A percentile compares a stretch with the other conserved stretches of the same genome.
phyloP scores from a whole-genome alignment of 2,329 filamentous ascomycete species.

The Colletotrichum salicis region DNA sequence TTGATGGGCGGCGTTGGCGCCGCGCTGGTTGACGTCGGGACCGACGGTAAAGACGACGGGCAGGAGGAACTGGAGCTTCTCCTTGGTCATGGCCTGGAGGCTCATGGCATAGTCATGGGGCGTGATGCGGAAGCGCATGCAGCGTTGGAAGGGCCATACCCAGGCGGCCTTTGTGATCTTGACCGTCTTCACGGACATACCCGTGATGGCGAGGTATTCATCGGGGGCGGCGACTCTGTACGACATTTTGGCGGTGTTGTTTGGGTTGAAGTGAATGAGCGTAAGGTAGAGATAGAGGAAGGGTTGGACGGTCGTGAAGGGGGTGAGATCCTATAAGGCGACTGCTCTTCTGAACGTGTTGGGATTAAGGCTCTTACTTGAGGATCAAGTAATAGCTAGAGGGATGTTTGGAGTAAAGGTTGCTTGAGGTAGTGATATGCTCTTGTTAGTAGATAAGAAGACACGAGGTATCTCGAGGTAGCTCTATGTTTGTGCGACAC shows the following conservation, averaged over 20 bases:
- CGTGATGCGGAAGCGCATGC: conserved; percentile 69
- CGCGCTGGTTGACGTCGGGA: conserved; percentile 74
- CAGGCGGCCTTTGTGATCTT: conserved; percentile 82
- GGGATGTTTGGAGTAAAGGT: background rate
- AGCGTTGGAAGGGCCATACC: conserved; percentile 77
- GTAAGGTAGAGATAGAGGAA: background rate
- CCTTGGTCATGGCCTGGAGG: conserved; percentile 87
- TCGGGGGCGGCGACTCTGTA: conserved; percentile 79
- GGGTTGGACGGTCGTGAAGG: background rate
- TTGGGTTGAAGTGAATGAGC: conserved; percentile 37
- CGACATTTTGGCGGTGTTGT: conserved; percentile 58
- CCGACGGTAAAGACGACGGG: conserved; percentile 90
- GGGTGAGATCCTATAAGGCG: background rate
- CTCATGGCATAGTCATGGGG: conserved; percentile 86
- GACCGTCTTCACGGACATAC: conserved; percentile 78
- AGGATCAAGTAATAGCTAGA: background rate
- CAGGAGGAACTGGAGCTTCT: conserved; percentile 85
- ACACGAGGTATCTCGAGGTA: background rate
- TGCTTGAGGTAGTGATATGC: background rate
- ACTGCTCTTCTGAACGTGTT: background rate
- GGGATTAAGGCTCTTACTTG: background rate
- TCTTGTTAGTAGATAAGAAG: background rate
- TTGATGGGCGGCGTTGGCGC: conserved; percentile 51
- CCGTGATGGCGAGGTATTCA: conserved; percentile 89
- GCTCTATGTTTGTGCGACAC: background rate